phyloP scores from a whole-genome alignment of 148 eudicot genomes.

The Fallopia convolvulus region DNA sequence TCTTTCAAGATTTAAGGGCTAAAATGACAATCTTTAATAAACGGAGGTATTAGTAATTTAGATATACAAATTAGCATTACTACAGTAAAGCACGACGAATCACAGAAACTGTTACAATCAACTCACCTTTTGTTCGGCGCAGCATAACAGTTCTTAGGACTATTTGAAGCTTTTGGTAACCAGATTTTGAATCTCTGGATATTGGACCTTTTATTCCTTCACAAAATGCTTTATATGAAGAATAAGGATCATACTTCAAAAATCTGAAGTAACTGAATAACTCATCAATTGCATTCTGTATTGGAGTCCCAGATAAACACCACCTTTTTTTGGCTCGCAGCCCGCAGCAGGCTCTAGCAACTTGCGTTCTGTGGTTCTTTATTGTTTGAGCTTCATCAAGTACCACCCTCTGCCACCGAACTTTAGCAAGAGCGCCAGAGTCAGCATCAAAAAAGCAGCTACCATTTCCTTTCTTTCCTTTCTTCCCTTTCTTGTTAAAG shows the following conservation, averaged over 20 bases:
- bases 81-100: neutral
- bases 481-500: conserved; percentile 51
- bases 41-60: neutral
- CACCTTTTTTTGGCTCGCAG: conserved; percentile 89
- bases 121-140: conserved; percentile 93
- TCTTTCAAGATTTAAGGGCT: no score
- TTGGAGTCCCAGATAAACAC: conserved; percentile 99
- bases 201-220: conserved; percentile 58
- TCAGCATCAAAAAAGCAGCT: conserved; percentile 35
- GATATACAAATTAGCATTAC: neutral
- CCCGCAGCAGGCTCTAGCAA: conserved; percentile 96
- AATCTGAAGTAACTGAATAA: conserved; percentile 90
- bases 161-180: conserved; percentile 92
- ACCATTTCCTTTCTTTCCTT: conserved; percentile 52
- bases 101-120: neutral
- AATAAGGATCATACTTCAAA: conserved; percentile 79
- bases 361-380: conserved; percentile 88
- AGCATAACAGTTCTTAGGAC: conserved; percentile 76
- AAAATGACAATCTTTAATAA: no score
- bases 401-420: conserved; percentile 88
- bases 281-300: conserved; percentile 92
- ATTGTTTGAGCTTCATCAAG: conserved; percentile 98
- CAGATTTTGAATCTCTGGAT: conserved; percentile 64
- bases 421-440: conserved; percentile 78
- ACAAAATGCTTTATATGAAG: conserved; percentile 53